Base-by-base conservation (phyloP, 2,329 filamentous ascomycete genomes). In the Ceratocystis eucalypticola region DNA sequence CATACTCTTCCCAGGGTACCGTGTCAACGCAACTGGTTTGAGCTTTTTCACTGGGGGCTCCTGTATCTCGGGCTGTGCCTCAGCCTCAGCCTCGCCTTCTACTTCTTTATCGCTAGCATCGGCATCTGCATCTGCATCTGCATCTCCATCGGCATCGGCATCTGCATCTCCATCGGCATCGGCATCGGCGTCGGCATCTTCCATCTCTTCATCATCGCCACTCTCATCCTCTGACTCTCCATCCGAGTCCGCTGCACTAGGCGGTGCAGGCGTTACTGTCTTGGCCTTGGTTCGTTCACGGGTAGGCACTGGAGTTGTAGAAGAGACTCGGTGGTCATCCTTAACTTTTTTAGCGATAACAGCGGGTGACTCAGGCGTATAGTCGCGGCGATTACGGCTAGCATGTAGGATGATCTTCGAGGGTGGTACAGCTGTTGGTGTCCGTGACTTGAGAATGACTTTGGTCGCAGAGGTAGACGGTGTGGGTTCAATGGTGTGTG, bases 351-450 rank as follows among this genome's bases (percentile, higher is more conserved):
- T 53, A 12, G 25, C 20, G 2, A 66, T n/a, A n/a, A 57, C 28
- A 30, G 53, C 53, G 15, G 61, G 64, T 4, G 64, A 65, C 17
- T 64, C 67, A 2, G 64, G 61, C 6, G 64, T 63, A 28, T 63
- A 50, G 33, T 68, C 64, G 17, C 50, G 64, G 15, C 48, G 48
- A 28, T 53, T 68, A 10, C 64, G 57, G 70, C 84, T 85, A 65
- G 91, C 82, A 69, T 86, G 87, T 62, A 91, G 83, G 22, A 86
- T 92, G 66, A 93, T 85, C 73, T 84, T 88, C 22, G 61, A 65
- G 10, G 61, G 48, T 6, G 67, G 65, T 3, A 57, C 50, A 7
- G 61, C 28, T 1, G 67, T 55, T n/a, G 67, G 46, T 46, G 65
- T 65, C 12, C 67, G 67, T 25, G 62, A 61, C 33, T 68, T 68